These are phyloP conservation scores for Lathyrus aphaca DNA, from an alignment of 306 rosid species.

Conservation along the genomic window DNA sequence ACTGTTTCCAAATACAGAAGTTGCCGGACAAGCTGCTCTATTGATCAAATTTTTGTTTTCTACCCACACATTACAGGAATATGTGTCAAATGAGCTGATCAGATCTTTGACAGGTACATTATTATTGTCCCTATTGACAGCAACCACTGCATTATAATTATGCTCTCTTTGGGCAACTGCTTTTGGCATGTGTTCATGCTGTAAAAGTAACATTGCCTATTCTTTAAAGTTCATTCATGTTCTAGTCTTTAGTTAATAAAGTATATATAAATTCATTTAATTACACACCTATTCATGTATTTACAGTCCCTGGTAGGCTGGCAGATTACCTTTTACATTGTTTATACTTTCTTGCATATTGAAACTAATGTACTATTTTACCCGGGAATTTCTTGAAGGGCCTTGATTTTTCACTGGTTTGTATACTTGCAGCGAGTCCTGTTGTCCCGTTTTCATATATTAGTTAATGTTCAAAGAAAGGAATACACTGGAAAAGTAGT, in stretches of 20 bases:
- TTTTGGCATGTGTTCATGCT: slow-evolving; percentile 33
- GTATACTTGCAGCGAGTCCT: background rate
- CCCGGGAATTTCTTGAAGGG: slow-evolving; percentile 6
- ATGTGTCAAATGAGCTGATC: slow-evolving; percentile 92
- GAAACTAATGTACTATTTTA: background rate
- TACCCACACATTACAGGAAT: slow-evolving; percentile 94
- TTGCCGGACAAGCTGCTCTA: slow-evolving; percentile 84
- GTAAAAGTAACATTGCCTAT: background rate
- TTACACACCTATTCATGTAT: background rate
- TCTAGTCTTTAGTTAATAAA: slow-evolving; percentile 14
- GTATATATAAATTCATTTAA: slow-evolving; percentile 20
- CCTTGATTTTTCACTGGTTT: background rate
- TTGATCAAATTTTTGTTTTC: slow-evolving; percentile 89
- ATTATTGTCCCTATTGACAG: background rate
- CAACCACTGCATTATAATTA: background rate
- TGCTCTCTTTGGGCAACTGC: slow-evolving; percentile 27
- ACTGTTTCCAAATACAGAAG: slow-evolving; percentile 73
- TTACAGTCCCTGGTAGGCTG: slow-evolving; percentile 13
- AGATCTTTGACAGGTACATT: slow-evolving; percentile 87
- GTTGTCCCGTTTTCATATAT: background rate
- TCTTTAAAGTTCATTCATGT: slow-evolving; percentile 26
- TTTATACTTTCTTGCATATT: slow-evolving; percentile 13
- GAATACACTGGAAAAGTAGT: slow-evolving; percentile 1
- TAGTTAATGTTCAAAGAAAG: too few species aligned
- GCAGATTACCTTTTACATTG: background rate